Conservation (phyloP, 768 basidiomycete species). For the Rhodotorula sphaerocarpa region DNA sequence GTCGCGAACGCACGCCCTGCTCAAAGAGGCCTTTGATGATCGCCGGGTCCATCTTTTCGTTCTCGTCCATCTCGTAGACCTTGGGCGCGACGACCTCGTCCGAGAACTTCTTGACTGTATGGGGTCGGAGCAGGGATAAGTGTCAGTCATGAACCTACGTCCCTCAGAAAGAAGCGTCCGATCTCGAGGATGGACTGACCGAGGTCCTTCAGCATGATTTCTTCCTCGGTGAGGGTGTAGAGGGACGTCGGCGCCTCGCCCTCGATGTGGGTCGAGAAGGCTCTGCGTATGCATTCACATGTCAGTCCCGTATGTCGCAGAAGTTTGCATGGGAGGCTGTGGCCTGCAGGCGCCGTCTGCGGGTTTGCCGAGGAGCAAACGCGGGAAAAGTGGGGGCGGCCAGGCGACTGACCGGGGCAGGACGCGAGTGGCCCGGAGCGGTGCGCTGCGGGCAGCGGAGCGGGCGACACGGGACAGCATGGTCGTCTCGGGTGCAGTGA, state of each 20-base stretch:
- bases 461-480: slow-evolving; percentile 6
- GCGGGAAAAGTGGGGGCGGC: background rate
- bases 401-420: background rate
- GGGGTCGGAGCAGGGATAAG: background rate
- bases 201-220: slow-evolving; percentile 82
- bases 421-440: background rate
- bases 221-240: slow-evolving; percentile 83
- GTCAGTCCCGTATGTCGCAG: background rate
- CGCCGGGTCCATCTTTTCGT: slow-evolving; percentile 80
- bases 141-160: background rate
- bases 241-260: slow-evolving; percentile 49
- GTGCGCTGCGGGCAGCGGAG: background rate
- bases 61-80: slow-evolving; percentile 97
- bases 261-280: slow-evolving; percentile 21
- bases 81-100: slow-evolving; percentile 80
- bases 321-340: background rate
- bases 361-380: background rate
- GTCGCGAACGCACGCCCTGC: slow-evolving; percentile 63
- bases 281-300: background rate
- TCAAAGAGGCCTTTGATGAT: slow-evolving; percentile 85
- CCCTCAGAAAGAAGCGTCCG: background rate
- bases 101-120: slow-evolving; percentile 73
- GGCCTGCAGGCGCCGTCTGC: background rate
- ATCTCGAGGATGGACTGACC: slow-evolving; percentile 50
- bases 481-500: too few species aligned